Conservation (phyloP, 345 rosid genomes). For the Populus pruinosa region DNA sequence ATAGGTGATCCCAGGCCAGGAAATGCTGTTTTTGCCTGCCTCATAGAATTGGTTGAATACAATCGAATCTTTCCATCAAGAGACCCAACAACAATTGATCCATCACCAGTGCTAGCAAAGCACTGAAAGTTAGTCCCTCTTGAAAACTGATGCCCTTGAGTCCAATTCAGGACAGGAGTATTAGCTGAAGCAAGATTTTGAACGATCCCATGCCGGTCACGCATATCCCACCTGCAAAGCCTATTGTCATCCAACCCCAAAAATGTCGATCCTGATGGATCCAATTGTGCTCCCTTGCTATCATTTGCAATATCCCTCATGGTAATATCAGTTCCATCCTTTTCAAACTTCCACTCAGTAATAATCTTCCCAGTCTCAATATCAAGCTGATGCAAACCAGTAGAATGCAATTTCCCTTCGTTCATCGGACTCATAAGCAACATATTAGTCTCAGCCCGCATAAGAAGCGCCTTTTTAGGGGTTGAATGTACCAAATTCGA, state of each 20-base stretch:
- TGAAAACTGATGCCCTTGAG: conserved; percentile 97
- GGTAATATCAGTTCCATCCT: conserved; percentile 91
- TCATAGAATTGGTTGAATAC: conserved; percentile 83
- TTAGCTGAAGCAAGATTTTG: conserved; percentile 71
- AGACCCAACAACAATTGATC: conserved; percentile 96
- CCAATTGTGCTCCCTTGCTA: conserved; percentile 90
- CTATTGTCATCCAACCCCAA: conserved; percentile 90
- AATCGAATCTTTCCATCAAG: conserved; percentile 94
- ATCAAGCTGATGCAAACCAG: conserved; percentile 92
- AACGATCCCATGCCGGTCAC: conserved; percentile 83
- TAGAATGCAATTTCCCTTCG: conserved; percentile 60
- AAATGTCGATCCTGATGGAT: conserved; percentile 92
- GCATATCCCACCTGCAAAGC: conserved; percentile 99
- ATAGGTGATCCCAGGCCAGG: conserved; percentile 98
- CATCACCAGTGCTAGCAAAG: conserved; percentile 98
- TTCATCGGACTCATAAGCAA: conserved; percentile 87
- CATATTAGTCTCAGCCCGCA: conserved; percentile 98
- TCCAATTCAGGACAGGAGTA: conserved; percentile 81
- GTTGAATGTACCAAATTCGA: conserved; percentile 52
- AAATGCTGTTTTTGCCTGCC: conserved; percentile 96
- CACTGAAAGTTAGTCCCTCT: conserved; percentile 97
- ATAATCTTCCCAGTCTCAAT: conserved; percentile 93
- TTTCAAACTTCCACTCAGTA: conserved; percentile 86
- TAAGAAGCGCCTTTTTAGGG: conserved; percentile 82
- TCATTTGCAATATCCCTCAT: conserved; percentile 94